Evolutionary conservation across 306 rosid genomes (phyloP).

Genomic region (Lathyrus aphaca): DNA sequence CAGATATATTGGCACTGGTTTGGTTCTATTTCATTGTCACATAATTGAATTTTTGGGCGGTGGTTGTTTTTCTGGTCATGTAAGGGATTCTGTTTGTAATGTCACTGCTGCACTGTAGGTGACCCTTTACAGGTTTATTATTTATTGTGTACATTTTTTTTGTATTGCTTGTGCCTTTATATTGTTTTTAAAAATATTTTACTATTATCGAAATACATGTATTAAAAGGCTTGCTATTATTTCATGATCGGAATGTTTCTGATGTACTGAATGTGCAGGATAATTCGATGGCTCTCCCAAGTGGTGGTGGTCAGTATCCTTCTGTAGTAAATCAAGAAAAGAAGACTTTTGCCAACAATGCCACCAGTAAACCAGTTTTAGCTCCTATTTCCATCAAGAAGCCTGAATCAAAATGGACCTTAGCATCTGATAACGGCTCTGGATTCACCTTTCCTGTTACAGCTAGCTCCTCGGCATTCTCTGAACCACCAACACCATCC

Average conservation of each 20-base stretch:
- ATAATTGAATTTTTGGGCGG: too few species aligned
- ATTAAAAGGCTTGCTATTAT: slow-evolving; percentile 13
- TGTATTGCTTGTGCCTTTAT: too few species aligned
- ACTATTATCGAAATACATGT: neutral
- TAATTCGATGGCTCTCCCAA: slow-evolving; percentile 39
- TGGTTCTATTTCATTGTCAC: too few species aligned
- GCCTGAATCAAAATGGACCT: slow-evolving; percentile 60
- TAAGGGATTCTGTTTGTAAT: too few species aligned
- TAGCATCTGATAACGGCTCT: slow-evolving; percentile 56
- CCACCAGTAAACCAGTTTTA: slow-evolving; percentile 57
- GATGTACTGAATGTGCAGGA: slow-evolving; percentile 50
- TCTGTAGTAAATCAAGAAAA: slow-evolving; percentile 41
- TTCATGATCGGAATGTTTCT: slow-evolving; percentile 21
- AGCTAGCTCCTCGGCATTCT: slow-evolving; percentile 50
- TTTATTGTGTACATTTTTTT: too few species aligned
- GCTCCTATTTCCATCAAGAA: slow-evolving; percentile 68
- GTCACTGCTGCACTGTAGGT: too few species aligned
- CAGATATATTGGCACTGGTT: neutral
- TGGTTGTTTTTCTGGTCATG: too few species aligned
- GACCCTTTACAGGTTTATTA: too few species aligned
- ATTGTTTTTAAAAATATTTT: neutral
- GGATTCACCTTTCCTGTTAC: slow-evolving; percentile 87
- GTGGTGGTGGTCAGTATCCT: slow-evolving; percentile 33
- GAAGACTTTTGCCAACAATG: slow-evolving; percentile 41
- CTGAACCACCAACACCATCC: slow-evolving; percentile 88